These are phyloP conservation scores for Geotrichum fermentans DNA, from an alignment of 1,139 yeast species.

Conservation along the genomic window DNA sequence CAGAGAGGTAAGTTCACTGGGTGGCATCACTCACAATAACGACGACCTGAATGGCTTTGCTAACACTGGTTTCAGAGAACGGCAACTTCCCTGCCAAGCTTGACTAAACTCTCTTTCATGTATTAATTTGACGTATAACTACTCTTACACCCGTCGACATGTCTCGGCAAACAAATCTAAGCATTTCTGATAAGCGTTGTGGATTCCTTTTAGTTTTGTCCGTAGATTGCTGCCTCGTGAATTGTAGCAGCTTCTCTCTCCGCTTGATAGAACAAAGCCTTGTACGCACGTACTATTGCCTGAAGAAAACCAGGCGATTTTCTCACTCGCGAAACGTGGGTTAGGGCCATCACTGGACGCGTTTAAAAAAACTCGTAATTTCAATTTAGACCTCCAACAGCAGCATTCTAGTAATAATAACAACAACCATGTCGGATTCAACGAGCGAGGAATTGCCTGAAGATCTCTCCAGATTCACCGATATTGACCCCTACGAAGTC, in stretches of 20 bases:
- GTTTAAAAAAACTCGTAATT: not conserved
- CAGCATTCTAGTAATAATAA: too few relatives aligned
- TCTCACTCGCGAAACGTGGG: not conserved
- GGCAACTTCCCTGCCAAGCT: conserved; percentile 68
- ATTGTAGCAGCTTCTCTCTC: too few relatives aligned
- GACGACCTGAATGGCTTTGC: too few relatives aligned
- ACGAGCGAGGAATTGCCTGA: conserved; percentile 12
- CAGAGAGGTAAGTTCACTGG: conserved; percentile 56
- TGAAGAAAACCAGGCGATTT: too few relatives aligned
- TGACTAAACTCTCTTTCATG: conserved; percentile 28
- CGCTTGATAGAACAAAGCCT: too few relatives aligned
- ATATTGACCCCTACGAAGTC: conserved; percentile 62
- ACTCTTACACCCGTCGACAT: not conserved
- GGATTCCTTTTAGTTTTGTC: too few relatives aligned
- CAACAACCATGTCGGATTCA: too few relatives aligned
- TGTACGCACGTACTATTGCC: too few relatives aligned
- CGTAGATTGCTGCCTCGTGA: too few relatives aligned
- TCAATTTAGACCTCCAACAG: not conserved
- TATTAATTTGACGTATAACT: not conserved
- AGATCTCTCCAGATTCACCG: conserved; percentile 14
- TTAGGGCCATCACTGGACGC: conserved; percentile 1
- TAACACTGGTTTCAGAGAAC: conserved; percentile 34
- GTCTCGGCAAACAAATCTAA: too few relatives aligned
- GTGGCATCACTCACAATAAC: too few relatives aligned
- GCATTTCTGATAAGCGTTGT: too few relatives aligned